These are phyloP conservation scores for Dactylis glomerata DNA, from an alignment of 176 grass and related monocot genomes.

Conservation along the genomic window DNA sequence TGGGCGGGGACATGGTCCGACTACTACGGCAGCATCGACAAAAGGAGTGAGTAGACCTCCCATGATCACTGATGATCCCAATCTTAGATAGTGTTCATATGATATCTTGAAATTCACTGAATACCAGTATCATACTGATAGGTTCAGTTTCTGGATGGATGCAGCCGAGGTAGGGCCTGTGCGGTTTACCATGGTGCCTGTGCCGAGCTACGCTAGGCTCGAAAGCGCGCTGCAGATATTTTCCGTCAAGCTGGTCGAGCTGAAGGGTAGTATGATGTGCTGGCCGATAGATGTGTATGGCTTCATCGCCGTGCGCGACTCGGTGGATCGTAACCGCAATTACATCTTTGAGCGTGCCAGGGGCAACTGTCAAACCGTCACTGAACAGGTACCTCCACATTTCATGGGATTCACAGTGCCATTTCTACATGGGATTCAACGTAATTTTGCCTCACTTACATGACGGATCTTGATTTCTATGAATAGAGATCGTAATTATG, in stretches of 20 bases:
- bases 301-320: not conserved
- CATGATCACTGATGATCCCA: not conserved
- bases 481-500: not conserved
- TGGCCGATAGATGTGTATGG: constrained; percentile 8
- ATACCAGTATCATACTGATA: not conserved
- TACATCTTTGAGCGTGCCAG: constrained; percentile 5
- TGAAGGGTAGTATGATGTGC: not conserved
- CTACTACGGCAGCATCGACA: not conserved
- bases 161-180: not conserved
- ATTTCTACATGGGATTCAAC: too few relatives aligned
- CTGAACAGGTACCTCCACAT: not conserved
- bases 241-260: not conserved
- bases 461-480: not conserved
- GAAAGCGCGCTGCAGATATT: not conserved
- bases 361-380: not conserved
- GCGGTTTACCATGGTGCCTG: not conserved
- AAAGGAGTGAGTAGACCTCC: not conserved
- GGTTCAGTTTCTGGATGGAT: not conserved
- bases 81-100: not conserved
- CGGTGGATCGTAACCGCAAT: not conserved
- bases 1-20: not conserved
- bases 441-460: not conserved
- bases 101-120: not conserved
- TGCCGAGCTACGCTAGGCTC: not conserved
- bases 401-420: not conserved